A percentile compares a stretch with the other conserved stretches of the same genome.
These are phyloP conservation scores for Ogataea pignaliae DNA, from an alignment of 805 yeast species.

Conservation along the genomic window DNA sequence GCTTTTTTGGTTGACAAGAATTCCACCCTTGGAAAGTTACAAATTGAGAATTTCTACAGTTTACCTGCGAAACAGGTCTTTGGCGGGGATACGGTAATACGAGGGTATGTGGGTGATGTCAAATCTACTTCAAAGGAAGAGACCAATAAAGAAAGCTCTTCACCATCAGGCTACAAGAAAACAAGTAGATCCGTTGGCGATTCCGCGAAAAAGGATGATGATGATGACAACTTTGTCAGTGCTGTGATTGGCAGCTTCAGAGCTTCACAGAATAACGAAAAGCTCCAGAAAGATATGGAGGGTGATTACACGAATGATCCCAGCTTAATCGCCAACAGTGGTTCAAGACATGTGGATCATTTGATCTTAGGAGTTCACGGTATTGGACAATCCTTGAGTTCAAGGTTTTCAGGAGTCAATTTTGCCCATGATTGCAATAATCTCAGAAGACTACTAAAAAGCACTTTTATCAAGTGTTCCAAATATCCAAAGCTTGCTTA, in stretches of 20 bases:
- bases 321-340: constrained; percentile 33
- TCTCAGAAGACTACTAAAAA: constrained; percentile 54
- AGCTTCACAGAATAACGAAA: constrained; percentile 22
- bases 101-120: constrained; percentile 38
- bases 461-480: constrained; percentile 39
- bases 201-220: not conserved
- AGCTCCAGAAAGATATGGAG: constrained; percentile 44
- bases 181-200: not conserved
- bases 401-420: constrained; percentile 72
- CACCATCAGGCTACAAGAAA: not conserved
- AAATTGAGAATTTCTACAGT: constrained; percentile 23
- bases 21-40: constrained; percentile 23
- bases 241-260: constrained; percentile 8
- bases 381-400: constrained; percentile 84
- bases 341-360: constrained; percentile 42
- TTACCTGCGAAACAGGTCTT: constrained; percentile 29
- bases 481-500: constrained; percentile 36
- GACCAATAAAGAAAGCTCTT: constrained; percentile 2
- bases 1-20: constrained; percentile 25
- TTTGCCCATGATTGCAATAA: constrained; percentile 81
- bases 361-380: constrained; percentile 91
- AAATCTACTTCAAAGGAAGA: constrained; percentile 4
- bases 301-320: constrained; percentile 46
- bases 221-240: constrained; percentile 2
- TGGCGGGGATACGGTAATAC: constrained; percentile 44